phyloP scores from a whole-genome alignment of 2,329 filamentous ascomycete species.

The Aspergillus unguis region DNA sequence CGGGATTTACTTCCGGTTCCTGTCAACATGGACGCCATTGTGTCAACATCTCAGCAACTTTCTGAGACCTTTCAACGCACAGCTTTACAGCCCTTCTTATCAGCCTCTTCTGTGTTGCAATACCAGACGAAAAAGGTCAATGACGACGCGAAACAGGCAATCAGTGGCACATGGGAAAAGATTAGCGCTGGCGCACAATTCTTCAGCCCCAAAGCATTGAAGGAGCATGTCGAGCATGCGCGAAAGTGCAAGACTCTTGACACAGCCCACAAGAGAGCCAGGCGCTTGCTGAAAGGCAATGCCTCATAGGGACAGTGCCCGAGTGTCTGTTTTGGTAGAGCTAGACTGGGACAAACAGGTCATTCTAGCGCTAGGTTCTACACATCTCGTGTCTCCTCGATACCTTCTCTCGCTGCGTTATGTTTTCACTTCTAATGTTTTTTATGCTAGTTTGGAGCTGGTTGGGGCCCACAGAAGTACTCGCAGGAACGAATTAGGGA shows the following conservation, averaged over 20 bases:
- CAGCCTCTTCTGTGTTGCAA: conserved; percentile 32
- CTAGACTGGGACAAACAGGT: neutral
- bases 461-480: conserved; percentile 9
- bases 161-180: conserved; percentile 28
- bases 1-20: conserved; percentile 25
- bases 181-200: conserved; percentile 23
- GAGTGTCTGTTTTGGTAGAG: conserved; percentile 2
- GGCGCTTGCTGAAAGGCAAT: conserved; percentile 26
- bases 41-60: conserved; percentile 35
- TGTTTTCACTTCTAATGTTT: conserved; percentile 4
- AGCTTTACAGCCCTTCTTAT: conserved; percentile 30
- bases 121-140: conserved; percentile 27
- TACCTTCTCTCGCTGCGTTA: conserved; percentile 1
- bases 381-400: neutral
- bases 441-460: conserved; percentile 11
- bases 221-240: conserved; percentile 27
- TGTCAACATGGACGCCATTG: conserved; percentile 21
- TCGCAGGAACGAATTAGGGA: conserved; percentile 4
- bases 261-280: conserved; percentile 35
- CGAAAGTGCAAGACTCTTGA: conserved; percentile 30
- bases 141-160: conserved; percentile 25
- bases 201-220: conserved; percentile 25
- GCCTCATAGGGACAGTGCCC: conserved; percentile 9
- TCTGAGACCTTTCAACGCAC: conserved; percentile 31
- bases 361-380: neutral